A percentile compares a stretch with the other conserved stretches of the same genome.
Evolutionary conservation across 2,329 filamentous ascomycete genomes (phyloP).

Genomic region (Aspergillus sp.): DNA sequence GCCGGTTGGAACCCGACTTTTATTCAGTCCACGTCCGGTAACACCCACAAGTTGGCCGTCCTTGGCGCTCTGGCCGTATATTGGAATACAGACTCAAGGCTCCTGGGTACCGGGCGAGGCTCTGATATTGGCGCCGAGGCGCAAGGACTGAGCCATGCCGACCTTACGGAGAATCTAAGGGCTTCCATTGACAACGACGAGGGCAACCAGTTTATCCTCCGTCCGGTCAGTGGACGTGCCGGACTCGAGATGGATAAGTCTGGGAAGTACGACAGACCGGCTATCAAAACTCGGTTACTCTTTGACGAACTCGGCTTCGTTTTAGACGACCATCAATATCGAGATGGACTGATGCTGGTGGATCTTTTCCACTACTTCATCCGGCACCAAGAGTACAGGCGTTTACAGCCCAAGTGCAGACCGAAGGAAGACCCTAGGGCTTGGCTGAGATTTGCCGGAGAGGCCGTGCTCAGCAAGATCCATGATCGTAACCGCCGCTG

Average conservation of each 20-base stretch:
- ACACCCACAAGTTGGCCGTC: slow-evolving; percentile 88
- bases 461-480: slow-evolving; percentile 85
- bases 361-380: slow-evolving; percentile 98
- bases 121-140: slow-evolving; percentile 49
- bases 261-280: slow-evolving; percentile 65
- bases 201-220: slow-evolving; percentile 87
- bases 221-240: slow-evolving; percentile 88
- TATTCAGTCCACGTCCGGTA: slow-evolving; percentile 73
- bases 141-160: slow-evolving; percentile 57
- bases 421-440: slow-evolving; percentile 85
- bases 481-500: slow-evolving; percentile 86
- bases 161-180: slow-evolving; percentile 68
- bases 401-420: slow-evolving; percentile 70
- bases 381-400: slow-evolving; percentile 94
- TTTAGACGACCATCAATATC: slow-evolving; percentile 95
- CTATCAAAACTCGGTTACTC: slow-evolving; percentile 79
- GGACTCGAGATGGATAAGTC: slow-evolving; percentile 94
- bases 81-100: slow-evolving; percentile 89
- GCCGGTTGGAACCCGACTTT: slow-evolving; percentile 92
- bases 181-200: slow-evolving; percentile 68
- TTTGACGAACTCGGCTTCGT: slow-evolving; percentile 98
- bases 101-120: slow-evolving; percentile 75
- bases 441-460: slow-evolving; percentile 85
- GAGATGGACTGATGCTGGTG: slow-evolving; percentile 94
- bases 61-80: slow-evolving; percentile 86